Percentiles rank a stretch among this genome's conserved stretches.
phyloP scores from a whole-genome alignment of 2,329 filamentous ascomycete species.

The Cordyceps militaris region DNA sequence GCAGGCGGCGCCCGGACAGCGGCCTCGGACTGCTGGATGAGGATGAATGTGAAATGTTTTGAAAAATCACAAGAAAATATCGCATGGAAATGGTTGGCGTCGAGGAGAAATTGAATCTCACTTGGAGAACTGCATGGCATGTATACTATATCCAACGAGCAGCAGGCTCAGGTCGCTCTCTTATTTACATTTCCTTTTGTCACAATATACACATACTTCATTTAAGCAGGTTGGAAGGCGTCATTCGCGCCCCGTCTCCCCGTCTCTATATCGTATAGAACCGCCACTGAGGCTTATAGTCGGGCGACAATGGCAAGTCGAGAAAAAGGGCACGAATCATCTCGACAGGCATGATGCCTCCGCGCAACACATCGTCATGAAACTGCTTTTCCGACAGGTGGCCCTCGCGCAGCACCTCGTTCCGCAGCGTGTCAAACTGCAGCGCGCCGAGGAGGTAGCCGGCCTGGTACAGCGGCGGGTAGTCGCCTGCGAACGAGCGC shows the following conservation, averaged over 20 bases:
- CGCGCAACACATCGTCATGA: conserved; percentile 44
- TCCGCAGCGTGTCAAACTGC: conserved; percentile 44
- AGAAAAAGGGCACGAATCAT: conserved; percentile 42
- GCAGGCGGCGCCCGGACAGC: conserved; percentile 43
- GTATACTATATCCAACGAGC: not conserved
- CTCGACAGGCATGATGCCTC: conserved; percentile 49
- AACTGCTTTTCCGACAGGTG: conserved; percentile 44
- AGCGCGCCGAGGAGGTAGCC: conserved; percentile 54
- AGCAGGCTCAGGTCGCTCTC: not conserved
- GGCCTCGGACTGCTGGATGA: conserved; percentile 50
- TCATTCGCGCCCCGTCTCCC: not conserved
- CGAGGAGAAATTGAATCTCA: not conserved
- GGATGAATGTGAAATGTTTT: conserved; percentile 27
- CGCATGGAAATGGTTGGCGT: not conserved
- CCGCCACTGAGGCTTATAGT: conserved; percentile 43
- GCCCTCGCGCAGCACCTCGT: conserved; percentile 37
- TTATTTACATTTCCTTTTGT: not conserved
- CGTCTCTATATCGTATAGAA: conserved; percentile 32
- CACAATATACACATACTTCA: not conserved
- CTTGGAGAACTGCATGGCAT: not conserved
- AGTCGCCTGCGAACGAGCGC: conserved; percentile 48
- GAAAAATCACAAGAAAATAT: too few species aligned
- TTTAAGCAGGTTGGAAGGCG: too few species aligned
- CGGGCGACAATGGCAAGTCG: conserved; percentile 31
- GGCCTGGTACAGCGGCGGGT: conserved; percentile 51